Evolutionary conservation across 2,329 filamentous ascomycete species (phyloP).

Genomic region (Claviceps monticola): DNA sequence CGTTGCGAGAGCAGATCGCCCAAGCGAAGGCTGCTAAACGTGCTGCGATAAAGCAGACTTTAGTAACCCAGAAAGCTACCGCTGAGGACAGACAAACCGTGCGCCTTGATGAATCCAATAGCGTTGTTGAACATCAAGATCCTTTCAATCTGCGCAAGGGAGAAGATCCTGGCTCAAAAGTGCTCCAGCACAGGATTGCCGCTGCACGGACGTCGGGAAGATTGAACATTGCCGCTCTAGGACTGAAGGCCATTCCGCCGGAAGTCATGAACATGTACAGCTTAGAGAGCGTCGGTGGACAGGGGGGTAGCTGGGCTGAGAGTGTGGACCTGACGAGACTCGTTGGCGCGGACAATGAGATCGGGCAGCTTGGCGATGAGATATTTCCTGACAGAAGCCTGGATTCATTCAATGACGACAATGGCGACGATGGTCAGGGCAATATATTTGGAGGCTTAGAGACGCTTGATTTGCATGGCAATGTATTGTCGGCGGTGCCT

Average conservation of each 20-base stretch:
- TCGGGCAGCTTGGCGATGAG: conserved; percentile 57
- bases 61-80: conserved; percentile 8
- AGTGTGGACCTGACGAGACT: conserved; percentile 76
- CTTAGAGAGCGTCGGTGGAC: conserved; percentile 48
- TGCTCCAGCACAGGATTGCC: conserved; percentile 60
- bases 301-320: conserved; percentile 71
- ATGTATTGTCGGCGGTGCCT: conserved; percentile 58
- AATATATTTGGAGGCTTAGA: conserved; percentile 76
- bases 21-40: conserved; percentile 76
- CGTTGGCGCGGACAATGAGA: conserved; percentile 78
- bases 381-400: conserved; percentile 64
- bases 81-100: conserved; percentile 25
- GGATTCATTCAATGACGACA: conserved; percentile 41
- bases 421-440: conserved; percentile 50
- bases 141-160: conserved; percentile 56
- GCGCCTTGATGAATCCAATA: conserved; percentile 29
- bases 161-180: conserved; percentile 45
- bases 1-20: conserved; percentile 80
- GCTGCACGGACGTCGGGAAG: conserved; percentile 63
- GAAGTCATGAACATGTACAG: conserved; percentile 90
- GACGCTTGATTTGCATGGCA: conserved; percentile 74
- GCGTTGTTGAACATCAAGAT: conserved; percentile 41
- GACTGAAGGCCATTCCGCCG: conserved; percentile 61
- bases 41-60: conserved; percentile 28
- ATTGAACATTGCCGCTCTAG: conserved; percentile 78